These are phyloP conservation scores for Tylopilus subfusipes DNA, from an alignment of 768 basidiomycete genomes.

Conservation along the genomic window DNA sequence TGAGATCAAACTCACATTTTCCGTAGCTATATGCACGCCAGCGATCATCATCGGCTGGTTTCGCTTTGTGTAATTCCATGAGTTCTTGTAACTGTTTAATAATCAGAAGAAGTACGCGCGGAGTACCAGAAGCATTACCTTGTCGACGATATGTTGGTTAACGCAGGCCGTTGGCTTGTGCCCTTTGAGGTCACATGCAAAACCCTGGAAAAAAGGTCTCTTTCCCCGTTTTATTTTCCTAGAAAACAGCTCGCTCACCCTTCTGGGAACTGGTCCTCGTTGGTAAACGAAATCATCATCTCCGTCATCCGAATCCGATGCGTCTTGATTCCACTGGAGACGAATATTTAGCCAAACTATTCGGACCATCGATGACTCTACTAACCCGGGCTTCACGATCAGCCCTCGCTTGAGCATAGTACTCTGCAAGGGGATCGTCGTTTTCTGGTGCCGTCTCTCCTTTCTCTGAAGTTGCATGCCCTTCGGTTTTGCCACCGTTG, in stretches of 20 bases:
- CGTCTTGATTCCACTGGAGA: constrained; percentile 35
- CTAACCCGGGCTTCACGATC: constrained; percentile 44
- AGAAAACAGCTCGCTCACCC: constrained; percentile 21
- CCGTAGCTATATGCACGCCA: constrained; percentile 66
- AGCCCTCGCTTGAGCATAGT: constrained; percentile 56
- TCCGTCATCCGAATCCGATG: constrained; percentile 33
- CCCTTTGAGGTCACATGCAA: constrained; percentile 57
- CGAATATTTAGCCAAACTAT: neutral
- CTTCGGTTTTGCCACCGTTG: constrained; percentile 1
- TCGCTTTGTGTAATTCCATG: constrained; percentile 59
- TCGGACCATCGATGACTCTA: neutral
- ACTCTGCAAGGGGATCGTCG: constrained; percentile 60
- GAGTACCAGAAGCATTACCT: constrained; percentile 39
- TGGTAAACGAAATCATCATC: constrained; percentile 20
- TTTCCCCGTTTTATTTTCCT: neutral
- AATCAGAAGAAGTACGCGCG: neutral
- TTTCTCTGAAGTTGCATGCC: neutral
- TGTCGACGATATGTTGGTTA: constrained; percentile 75
- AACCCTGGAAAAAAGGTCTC: constrained; percentile 50
- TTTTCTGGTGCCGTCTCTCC: constrained; percentile 2
- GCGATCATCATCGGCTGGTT: constrained; percentile 54
- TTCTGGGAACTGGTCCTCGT: constrained; percentile 25
- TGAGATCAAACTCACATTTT: constrained; percentile 48
- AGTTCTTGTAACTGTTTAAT: constrained; percentile 59
- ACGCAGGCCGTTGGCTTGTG: constrained; percentile 36